Percentiles rank a stretch among this genome's conserved stretches.
These are phyloP conservation scores for Xylariaceae sp. DNA, from an alignment of 2,329 filamentous ascomycete species.

Conservation along the genomic window DNA sequence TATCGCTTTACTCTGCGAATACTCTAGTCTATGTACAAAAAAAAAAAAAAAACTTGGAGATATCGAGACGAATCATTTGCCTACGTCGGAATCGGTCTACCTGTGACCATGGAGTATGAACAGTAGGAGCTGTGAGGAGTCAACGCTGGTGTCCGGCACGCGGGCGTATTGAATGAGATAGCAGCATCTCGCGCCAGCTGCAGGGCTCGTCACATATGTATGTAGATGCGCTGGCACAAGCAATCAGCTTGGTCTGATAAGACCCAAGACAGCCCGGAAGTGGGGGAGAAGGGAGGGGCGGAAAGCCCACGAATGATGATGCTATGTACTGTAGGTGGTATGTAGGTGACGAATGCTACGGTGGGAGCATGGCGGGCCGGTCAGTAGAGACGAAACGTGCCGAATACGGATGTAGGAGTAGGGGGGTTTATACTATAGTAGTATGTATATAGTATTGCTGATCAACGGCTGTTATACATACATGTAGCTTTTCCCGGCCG, in stretches of 20 bases:
- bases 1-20: background rate
- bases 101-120: no score
- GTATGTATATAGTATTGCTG: no score
- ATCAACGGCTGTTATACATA: no score
- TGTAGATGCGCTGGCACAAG: background rate
- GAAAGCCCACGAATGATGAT: background rate
- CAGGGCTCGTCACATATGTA: background rate
- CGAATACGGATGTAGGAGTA: background rate
- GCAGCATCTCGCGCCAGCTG: background rate
- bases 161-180: background rate
- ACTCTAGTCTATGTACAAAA: background rate
- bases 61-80: background rate
- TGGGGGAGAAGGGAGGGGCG: no score
- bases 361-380: background rate
- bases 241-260: background rate
- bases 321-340: background rate
- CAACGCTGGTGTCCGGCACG: no score
- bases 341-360: background rate
- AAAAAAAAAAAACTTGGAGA: background rate
- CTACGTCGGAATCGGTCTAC: no score
- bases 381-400: no score
- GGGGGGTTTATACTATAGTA: no score
- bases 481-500: no score
- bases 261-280: background rate
- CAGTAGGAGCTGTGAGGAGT: no score